These are phyloP conservation scores for Agrocybe pediades DNA, from an alignment of 768 basidiomycete species.

Conservation along the genomic window DNA sequence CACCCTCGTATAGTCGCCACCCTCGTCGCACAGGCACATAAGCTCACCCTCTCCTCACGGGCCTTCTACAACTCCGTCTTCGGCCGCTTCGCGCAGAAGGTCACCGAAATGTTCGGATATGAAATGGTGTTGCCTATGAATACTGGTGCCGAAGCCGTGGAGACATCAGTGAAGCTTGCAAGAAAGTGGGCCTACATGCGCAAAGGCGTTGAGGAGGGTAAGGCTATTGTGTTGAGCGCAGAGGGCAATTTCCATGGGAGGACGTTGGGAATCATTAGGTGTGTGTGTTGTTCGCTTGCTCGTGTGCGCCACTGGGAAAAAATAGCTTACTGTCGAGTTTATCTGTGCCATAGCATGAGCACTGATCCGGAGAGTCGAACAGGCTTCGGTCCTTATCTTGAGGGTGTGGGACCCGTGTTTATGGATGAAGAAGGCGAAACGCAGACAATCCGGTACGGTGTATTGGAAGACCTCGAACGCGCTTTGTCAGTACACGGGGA, in stretches of 20 bases:
- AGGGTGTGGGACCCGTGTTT: slow-evolving; percentile 81
- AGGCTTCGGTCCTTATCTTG: slow-evolving; percentile 92
- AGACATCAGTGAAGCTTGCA: slow-evolving; percentile 94
- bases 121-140: slow-evolving; percentile 99
- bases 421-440: slow-evolving; percentile 48
- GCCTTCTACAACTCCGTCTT: slow-evolving; percentile 96
- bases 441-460: slow-evolving; percentile 78
- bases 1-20: slow-evolving; percentile 86
- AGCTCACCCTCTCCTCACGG: slow-evolving; percentile 90
- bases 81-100: slow-evolving; percentile 83
- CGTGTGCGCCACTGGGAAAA: background rate
- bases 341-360: slow-evolving; percentile 65
- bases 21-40: slow-evolving; percentile 82
- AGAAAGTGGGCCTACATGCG: slow-evolving; percentile 95
- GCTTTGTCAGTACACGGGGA: slow-evolving; percentile 82
- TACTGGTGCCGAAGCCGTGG: slow-evolving; percentile 98
- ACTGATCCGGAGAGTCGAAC: slow-evolving; percentile 88
- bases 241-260: slow-evolving; percentile 96
- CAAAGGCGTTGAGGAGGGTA: slow-evolving; percentile 79
- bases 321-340: background rate
- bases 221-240: slow-evolving; percentile 84
- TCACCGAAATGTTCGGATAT: slow-evolving; percentile 85
- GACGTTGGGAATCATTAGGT: slow-evolving; percentile 87
- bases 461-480: slow-evolving; percentile 76
- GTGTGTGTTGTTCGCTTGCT: slow-evolving; percentile 14